Base-by-base conservation (phyloP, 2,329 filamentous ascomycete species). In the Aspergillus intermedius region DNA sequence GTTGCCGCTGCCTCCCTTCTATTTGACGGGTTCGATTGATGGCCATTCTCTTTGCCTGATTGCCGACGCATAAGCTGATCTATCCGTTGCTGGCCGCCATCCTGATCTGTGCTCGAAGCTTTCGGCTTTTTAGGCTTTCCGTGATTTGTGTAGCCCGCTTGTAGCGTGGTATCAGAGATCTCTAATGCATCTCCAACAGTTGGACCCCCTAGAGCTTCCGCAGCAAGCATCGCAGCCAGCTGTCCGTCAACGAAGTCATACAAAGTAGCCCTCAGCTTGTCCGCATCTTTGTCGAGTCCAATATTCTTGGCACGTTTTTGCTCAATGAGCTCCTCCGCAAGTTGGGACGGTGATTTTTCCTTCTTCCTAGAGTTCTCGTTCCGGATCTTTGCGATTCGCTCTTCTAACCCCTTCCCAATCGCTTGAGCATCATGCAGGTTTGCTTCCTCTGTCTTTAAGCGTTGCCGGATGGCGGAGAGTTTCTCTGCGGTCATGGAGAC, bases 161-260 rank as follows among this genome's bases (percentile, higher is more conserved):
- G 73, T 37, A 80, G 66, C 6, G 66, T 73, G 10, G 71, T 79
- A 41, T 85, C 78, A 7, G 74, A 78, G 58, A 73, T 83, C 69
- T 86, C 81, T 61, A 86, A 75, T 57, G 84, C 74, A 55, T 88
- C 85, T 3, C 89, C 87, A 1, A 91, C 87, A 9, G 90, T 84
- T 0, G 89, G 88, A 0, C 89, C 88, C 6, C 89, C 89, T 1
- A 91, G 76, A 60, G 90, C 87, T 69, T 94, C 89, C 1, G 87
- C 87, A 5, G 88, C 88, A 40, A 95, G 74, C 81, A 91, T 87
- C 3, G 79, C 70, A 1, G 86, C 86, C 1, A 95, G 76, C 37
- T 81, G 78, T 40, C 81, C 72, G 52, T 87, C 80, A 49, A 91
- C 83, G 60, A 94, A 94, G 13, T 71, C 72, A 54, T 84, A 80